Base-by-base conservation (phyloP, 1,284 basidiomycete species). In the Golubevia sp. region DNA sequence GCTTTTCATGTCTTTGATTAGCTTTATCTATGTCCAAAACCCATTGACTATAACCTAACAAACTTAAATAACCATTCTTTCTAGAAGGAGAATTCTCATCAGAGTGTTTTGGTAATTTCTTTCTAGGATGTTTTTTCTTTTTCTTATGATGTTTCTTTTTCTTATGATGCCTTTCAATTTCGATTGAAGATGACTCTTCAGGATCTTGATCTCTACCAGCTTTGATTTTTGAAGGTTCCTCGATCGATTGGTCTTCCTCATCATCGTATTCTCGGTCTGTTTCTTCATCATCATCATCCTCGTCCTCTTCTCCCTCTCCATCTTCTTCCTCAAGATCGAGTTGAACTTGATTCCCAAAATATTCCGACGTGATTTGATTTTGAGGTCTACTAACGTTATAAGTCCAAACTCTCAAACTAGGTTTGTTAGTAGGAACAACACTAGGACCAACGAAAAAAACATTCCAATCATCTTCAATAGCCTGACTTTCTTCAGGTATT, bases 371-470 rank as follows among this genome's bases (percentile, higher is more conserved):
- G 89, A 89, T 30, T 88, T 85, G 77, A 93, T 93, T 86, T 92
- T 5, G n/a, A 78, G 63, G 61, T 92, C 72, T 89, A 13, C 58
- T 68, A 2, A 69, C 76, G 60, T 85, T 85, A 72, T 85, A 85
- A 27, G 83, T 88, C 86, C 90, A 96, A 2, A 96, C 87, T 66
- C 94, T 86, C 70, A 95, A 89, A 8, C 90, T 88, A 1, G 94
- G 93, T 53, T 92, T 85, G 84, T 92, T 96, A 56, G 93, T 93
- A n/a, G 94, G 94, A 60, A 96, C 91, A 27, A 95, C 89, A 51
- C 71, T 73, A 1, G 78, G 77, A 26, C 72, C 70, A 2, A 73
- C 68, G 61, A 71, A 77, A 34, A 78, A 78, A 51, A 68, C 56
- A 58, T 65, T 62, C 56, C 79, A 83, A 55, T 64, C 70, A 50